These are phyloP conservation scores for Aspergillus sergii DNA, from an alignment of 2,329 filamentous ascomycete species.

Conservation along the genomic window DNA sequence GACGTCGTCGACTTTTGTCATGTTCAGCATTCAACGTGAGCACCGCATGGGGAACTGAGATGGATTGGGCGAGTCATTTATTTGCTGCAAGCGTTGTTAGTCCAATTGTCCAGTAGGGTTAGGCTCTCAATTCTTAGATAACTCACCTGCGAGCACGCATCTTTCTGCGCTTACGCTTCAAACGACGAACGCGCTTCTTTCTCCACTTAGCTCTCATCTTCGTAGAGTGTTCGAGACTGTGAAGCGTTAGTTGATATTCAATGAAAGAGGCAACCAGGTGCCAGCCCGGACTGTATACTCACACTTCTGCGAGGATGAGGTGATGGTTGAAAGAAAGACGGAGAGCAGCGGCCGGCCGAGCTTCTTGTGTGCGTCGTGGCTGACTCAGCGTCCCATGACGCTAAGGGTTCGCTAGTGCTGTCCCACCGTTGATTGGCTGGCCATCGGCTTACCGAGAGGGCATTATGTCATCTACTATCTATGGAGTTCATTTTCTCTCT, in stretches of 20 bases:
- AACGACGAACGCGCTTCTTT: slow-evolving; percentile 99
- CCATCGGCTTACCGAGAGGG: slow-evolving; percentile 23
- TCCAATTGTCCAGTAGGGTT: neutral
- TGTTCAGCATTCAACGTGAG: slow-evolving; percentile 44
- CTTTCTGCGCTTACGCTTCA: slow-evolving; percentile 99
- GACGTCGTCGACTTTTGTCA: slow-evolving; percentile 38
- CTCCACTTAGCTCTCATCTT: slow-evolving; percentile 97
- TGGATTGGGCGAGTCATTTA: slow-evolving; percentile 65
- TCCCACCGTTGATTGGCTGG: slow-evolving; percentile 19
- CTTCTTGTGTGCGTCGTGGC: slow-evolving; percentile 45
- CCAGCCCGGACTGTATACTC: slow-evolving; percentile 24
- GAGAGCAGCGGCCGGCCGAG: slow-evolving; percentile 32
- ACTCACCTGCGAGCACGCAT: slow-evolving; percentile 95
- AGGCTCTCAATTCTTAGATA: neutral
- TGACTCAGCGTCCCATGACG: slow-evolving; percentile 38
- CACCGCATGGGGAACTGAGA: slow-evolving; percentile 51
- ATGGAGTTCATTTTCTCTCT: neutral
- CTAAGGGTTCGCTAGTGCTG: slow-evolving; percentile 35
- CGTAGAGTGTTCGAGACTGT: slow-evolving; percentile 41
- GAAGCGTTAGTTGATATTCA: slow-evolving; percentile 21
- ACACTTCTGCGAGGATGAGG: slow-evolving; percentile 50
- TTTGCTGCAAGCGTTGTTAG: slow-evolving; percentile 56
- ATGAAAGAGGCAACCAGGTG: slow-evolving; percentile 4
- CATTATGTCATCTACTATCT: slow-evolving; percentile 15
- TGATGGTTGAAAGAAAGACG: slow-evolving; percentile 47